Percentiles rank a stretch among this genome's conserved stretches.
Evolutionary conservation across 1,284 basidiomycete genomes (phyloP).

Genomic region (Tremellales sp.): DNA sequence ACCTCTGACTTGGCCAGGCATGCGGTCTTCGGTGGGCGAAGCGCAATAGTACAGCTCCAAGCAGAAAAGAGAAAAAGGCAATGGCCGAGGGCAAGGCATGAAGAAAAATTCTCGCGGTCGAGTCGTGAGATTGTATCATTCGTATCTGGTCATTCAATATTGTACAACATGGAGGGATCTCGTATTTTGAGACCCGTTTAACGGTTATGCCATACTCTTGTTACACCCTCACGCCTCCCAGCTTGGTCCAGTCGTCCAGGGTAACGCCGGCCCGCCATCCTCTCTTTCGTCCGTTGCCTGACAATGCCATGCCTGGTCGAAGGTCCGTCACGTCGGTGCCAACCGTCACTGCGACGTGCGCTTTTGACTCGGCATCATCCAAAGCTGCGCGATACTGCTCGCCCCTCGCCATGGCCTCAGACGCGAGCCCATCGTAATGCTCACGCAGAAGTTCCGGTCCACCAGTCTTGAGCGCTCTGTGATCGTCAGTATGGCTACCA

Average conservation of each 20-base stretch:
- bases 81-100: slow-evolving; percentile 1
- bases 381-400: slow-evolving; percentile 40
- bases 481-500: neutral
- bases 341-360: slow-evolving; percentile 23
- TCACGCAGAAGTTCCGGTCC: slow-evolving; percentile 75
- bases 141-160: neutral
- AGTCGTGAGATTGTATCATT: neutral
- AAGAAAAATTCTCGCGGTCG: neutral
- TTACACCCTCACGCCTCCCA: slow-evolving; percentile 5
- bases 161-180: too few species aligned
- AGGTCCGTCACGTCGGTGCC: slow-evolving; percentile 46
- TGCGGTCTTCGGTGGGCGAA: slow-evolving; percentile 47
- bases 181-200: too few species aligned
- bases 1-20: slow-evolving; percentile 24
- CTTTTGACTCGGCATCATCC: slow-evolving; percentile 34
- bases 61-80: slow-evolving; percentile 28
- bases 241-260: slow-evolving; percentile 75
- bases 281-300: slow-evolving; percentile 21
- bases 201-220: too few species aligned
- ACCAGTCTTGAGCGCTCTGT: slow-evolving; percentile 71
- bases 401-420: slow-evolving; percentile 19
- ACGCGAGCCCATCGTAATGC: slow-evolving; percentile 54
- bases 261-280: slow-evolving; percentile 47
- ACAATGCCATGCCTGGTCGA: slow-evolving; percentile 34
- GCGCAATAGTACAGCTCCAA: slow-evolving; percentile 37